Base-by-base conservation (phyloP, 2,329 filamentous ascomycete species). In the Fusarium pseudoanthophilum region DNA sequence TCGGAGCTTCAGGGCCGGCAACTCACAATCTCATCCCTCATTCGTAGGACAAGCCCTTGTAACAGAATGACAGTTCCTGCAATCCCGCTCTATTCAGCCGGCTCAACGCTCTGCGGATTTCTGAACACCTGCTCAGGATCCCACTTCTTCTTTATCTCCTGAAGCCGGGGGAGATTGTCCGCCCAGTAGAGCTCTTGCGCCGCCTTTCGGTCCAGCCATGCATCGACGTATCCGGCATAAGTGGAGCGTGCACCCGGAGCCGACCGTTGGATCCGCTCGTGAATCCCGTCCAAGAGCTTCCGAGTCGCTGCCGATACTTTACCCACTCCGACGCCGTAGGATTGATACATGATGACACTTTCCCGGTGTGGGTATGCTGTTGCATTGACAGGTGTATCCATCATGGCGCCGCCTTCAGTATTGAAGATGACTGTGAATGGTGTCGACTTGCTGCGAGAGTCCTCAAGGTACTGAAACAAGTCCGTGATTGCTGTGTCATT, bases 191-290 rank as follows among this genome's bases (percentile, higher is more conserved):
- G 73, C 34, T 49, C 40, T 64, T 84, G 81, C 5, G 83, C 83
- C 14, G 78, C 71, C 6, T 72, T 72, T 42, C 84, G 78, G n/a
- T 78, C 64, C 39, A 91, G 76, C 9, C 79, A 79, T 4, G 85
- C 85, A 75, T 92, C 90, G 5, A 92, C 86, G 71, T 92, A 92
- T 5, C 90, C 90, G 1, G 90, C 86, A 78, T 92, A 92, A 2
- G 88, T 87, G 16, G 86, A 87, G 51, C 84, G 79, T 0, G 82
- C 82, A 6, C 81, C 78, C 4, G 69, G 73, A 45, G 69, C 73
- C 56, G 64, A 66, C 45, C 42, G 58, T 40, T 78, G 77, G 42
- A 89, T 83, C 34, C 75, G 82, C 18, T 80, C 69, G 75, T 90
- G 86, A 51, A 92, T 82, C 11, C 85, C 86, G 21, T 83, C 80